A percentile compares a stretch with the other conserved stretches of the same genome.
Conservation (phyloP, 2,329 filamentous ascomycete species). For the Monosporascus sp. region DNA sequence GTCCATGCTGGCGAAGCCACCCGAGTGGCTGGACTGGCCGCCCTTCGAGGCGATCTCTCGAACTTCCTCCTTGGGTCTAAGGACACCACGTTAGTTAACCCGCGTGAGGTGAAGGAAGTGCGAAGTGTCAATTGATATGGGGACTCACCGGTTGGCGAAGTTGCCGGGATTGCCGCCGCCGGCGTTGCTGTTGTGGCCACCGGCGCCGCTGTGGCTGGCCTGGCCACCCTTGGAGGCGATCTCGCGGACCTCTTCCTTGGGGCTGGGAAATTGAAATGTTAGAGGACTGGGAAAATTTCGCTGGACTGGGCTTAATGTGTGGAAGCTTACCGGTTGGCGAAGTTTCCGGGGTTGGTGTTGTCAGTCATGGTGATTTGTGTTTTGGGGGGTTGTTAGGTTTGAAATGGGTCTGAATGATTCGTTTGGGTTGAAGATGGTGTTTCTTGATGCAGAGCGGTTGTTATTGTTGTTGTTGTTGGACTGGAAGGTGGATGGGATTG, state of each 20-base stretch:
- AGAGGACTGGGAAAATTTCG: neutral
- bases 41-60: slow-evolving; percentile 37
- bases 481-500: neutral
- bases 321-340: neutral
- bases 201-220: slow-evolving; percentile 23
- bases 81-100: neutral
- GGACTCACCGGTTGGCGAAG: slow-evolving; percentile 31
- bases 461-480: neutral
- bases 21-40: slow-evolving; percentile 31
- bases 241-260: slow-evolving; percentile 11
- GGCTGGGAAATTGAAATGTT: neutral
- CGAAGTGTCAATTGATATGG: neutral
- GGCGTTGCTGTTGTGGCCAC: neutral
- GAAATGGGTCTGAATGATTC: neutral
- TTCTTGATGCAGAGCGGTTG: neutral
- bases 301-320: too few species aligned
- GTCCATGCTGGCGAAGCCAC: slow-evolving; percentile 37
- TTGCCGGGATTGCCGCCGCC: slow-evolving; percentile 30
- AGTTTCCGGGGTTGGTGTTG: neutral
- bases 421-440: neutral
- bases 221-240: slow-evolving; percentile 38
- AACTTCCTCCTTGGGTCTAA: slow-evolving; percentile 37
- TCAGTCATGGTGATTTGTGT: neutral
- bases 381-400: neutral
- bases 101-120: neutral